A percentile compares a stretch with the other conserved stretches of the same genome.
phyloP scores from a whole-genome alignment of 495 filamentous ascomycete genomes.

The Oidiodendron maius region DNA sequence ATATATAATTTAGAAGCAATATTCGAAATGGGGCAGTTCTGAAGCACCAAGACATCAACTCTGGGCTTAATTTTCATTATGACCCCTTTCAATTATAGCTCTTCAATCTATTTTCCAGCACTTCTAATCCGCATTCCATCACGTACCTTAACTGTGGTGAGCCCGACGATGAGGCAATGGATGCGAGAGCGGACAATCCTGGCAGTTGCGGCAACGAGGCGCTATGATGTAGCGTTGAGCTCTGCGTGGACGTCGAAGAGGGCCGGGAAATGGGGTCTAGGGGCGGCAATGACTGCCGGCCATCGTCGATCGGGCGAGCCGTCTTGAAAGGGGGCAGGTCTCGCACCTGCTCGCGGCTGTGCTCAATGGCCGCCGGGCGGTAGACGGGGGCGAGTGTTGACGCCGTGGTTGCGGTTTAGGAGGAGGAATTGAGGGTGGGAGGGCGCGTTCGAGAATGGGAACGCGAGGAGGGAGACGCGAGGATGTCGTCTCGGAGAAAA shows the following conservation, averaged over 20 bases:
- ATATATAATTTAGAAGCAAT: no score
- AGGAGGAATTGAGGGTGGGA: constrained; percentile 9
- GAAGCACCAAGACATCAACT: no score
- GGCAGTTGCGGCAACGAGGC: constrained; percentile 46
- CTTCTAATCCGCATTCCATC: neutral
- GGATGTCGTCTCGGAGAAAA: constrained; percentile 2
- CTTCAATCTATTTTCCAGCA: neutral
- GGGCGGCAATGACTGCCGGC: constrained; percentile 29
- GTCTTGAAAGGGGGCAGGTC: constrained; percentile 30
- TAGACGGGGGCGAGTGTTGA: constrained; percentile 28
- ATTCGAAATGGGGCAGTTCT: no score
- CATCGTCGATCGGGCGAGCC: constrained; percentile 33
- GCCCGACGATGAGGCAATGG: constrained; percentile 49
- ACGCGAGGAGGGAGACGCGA: constrained; percentile 4
- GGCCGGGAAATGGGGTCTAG: constrained; percentile 42
- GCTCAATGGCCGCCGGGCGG: constrained; percentile 54
- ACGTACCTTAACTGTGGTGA: constrained; percentile 62
- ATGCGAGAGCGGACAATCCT: constrained; percentile 56
- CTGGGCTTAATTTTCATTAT: neutral
- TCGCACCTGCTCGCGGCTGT: constrained; percentile 37
- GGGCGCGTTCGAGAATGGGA: constrained; percentile 17
- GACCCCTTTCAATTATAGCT: no score
- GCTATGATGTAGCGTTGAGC: constrained; percentile 28
- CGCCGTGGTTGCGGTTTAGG: constrained; percentile 28
- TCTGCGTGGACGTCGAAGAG: constrained; percentile 37